phyloP scores from a whole-genome alignment of 768 basidiomycete genomes.

The Serendipita sp. region DNA sequence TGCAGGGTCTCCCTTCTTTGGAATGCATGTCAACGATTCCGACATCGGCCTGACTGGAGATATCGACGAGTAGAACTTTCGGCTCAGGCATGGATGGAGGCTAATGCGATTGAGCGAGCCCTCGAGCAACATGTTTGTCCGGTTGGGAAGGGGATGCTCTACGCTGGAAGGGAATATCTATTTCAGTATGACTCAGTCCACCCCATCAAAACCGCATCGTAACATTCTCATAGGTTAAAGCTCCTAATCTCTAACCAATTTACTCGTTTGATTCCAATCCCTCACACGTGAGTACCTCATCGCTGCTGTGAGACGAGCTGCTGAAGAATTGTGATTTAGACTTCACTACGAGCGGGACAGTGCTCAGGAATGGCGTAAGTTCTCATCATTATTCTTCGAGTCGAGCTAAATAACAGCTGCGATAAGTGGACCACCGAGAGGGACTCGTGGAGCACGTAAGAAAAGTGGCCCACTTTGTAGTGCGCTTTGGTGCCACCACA shows the following conservation, averaged over 20 bases:
- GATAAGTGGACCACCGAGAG: neutral
- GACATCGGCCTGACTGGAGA: neutral
- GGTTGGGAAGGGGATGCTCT: neutral
- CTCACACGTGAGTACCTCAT: neutral
- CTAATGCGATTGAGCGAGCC: neutral
- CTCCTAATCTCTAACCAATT: slow-evolving; percentile 5
- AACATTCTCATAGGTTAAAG: neutral
- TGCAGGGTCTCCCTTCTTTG: neutral
- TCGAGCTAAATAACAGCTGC: neutral
- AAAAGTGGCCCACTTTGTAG: neutral
- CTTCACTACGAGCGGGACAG: neutral
- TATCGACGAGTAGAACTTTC: neutral
- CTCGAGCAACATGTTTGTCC: neutral
- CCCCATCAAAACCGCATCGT: neutral
- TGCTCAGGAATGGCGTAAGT: neutral
- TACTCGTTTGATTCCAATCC: neutral
- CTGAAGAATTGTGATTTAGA: neutral
- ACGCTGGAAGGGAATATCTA: slow-evolving; percentile 5
- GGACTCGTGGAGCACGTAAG: neutral
- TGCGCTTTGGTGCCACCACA: neutral
- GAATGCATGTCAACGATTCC: neutral
- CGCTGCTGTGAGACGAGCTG: neutral
- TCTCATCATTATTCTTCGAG: neutral
- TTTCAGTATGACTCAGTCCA: neutral
- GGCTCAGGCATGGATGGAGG: neutral